A percentile compares a stretch with the other conserved stretches of the same genome.
Conservation (phyloP, 305 asterid genomes). For the Fraxinus dipetala region DNA sequence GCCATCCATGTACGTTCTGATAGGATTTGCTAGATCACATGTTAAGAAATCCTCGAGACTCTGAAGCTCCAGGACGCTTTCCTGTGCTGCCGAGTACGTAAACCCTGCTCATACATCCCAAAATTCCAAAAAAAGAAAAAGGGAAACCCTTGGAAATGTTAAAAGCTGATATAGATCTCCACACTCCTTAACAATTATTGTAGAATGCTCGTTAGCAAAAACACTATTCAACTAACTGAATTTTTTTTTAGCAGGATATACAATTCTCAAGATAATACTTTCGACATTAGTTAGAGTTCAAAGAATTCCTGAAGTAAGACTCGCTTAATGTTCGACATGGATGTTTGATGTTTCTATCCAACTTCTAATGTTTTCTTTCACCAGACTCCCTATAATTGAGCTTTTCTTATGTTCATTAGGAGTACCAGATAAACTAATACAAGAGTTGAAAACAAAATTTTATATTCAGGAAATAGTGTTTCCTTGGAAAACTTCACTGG, state of each 20-base stretch:
- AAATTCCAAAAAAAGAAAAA: background rate
- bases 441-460: background rate
- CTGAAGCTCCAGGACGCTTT: conserved; percentile 38
- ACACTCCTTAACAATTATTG: background rate
- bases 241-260: background rate
- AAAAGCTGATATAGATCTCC: background rate
- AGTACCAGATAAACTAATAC: background rate
- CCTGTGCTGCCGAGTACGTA: conserved; percentile 32
- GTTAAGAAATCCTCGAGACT: conserved; percentile 27
- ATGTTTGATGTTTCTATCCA: background rate
- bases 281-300: background rate
- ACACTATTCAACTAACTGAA: background rate
- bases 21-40: conserved; percentile 38
- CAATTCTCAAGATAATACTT: background rate
- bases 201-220: background rate
- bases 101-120: conserved; percentile 29
- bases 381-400: background rate
- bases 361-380: background rate
- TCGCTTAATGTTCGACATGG: background rate
- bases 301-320: background rate
- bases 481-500: background rate
- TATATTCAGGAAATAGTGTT: background rate
- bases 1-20: conserved; percentile 31
- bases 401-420: background rate
- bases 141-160: background rate